Evolutionary conservation across 345 rosid genomes (phyloP).

Genomic region (Eucalyptus grandis): DNA sequence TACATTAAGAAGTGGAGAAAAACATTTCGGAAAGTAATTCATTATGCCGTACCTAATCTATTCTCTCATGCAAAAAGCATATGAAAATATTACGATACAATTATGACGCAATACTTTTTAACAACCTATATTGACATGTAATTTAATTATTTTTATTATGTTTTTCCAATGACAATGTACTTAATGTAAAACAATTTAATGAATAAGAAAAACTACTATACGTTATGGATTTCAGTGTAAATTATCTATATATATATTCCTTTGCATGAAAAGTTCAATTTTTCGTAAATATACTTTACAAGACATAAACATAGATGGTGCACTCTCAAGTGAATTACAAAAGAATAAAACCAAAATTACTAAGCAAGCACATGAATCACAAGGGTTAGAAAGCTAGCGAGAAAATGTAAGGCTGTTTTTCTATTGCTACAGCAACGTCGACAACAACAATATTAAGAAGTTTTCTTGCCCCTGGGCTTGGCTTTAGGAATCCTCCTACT

Average conservation of each 20-base stretch:
- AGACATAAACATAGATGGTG: not conserved
- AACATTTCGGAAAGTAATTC: not conserved
- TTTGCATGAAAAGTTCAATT: not conserved
- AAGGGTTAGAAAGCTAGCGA: too few species aligned
- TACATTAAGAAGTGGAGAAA: too few species aligned
- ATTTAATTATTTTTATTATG: not conserved
- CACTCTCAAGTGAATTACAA: not conserved
- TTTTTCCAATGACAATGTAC: not conserved
- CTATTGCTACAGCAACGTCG: too few species aligned
- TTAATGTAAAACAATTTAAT: not conserved
- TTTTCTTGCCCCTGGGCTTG: not conserved
- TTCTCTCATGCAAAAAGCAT: not conserved
- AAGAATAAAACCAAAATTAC: too few species aligned
- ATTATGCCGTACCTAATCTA: not conserved
- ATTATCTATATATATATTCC: not conserved
- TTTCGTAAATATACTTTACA: too few species aligned
- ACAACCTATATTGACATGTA: not conserved
- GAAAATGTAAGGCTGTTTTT: too few species aligned
- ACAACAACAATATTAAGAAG: not conserved
- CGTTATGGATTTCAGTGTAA: not conserved
- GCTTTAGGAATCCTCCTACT: too few species aligned
- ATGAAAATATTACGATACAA: not conserved
- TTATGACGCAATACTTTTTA: not conserved
- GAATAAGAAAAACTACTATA: not conserved
- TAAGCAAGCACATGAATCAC: too few species aligned